These are phyloP conservation scores for Emergomyces orientalis DNA, from an alignment of 2,329 filamentous ascomycete species.

Conservation along the genomic window DNA sequence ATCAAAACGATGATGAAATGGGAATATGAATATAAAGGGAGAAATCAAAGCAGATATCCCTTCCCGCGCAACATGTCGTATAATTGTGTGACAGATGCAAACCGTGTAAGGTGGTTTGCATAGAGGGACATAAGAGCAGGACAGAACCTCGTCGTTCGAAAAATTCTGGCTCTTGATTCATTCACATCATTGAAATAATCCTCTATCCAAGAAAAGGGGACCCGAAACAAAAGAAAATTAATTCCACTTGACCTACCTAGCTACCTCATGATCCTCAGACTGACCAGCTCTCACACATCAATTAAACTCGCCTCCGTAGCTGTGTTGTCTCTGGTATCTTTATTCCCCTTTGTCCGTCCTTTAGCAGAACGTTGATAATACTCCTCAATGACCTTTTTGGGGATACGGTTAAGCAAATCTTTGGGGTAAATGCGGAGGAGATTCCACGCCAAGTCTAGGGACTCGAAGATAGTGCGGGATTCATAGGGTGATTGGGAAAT, in stretches of 20 bases:
- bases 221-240: neutral
- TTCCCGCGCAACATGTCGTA: neutral
- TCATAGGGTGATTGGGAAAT: conserved; percentile 90
- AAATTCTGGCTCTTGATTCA: neutral
- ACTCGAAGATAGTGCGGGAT: conserved; percentile 82
- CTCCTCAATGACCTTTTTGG: conserved; percentile 71
- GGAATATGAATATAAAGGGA: neutral
- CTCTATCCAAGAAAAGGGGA: neutral
- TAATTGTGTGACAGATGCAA: neutral
- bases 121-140: neutral
- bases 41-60: neutral
- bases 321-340: conserved; percentile 41
- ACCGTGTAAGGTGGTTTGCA: neutral
- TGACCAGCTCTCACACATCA: conserved; percentile 27
- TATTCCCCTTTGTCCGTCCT: conserved; percentile 27
- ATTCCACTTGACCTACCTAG: neutral
- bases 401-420: conserved; percentile 93
- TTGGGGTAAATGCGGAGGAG: conserved; percentile 95
- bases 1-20: neutral
- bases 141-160: neutral
- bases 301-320: conserved; percentile 32
- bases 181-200: neutral
- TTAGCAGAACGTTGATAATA: conserved; percentile 59
- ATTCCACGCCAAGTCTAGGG: conserved; percentile 91
- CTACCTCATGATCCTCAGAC: neutral